A percentile compares a stretch with the other conserved stretches of the same genome.
phyloP scores from a whole-genome alignment of 1,139 yeast species.

The Debaryomycetaceae sp. region DNA sequence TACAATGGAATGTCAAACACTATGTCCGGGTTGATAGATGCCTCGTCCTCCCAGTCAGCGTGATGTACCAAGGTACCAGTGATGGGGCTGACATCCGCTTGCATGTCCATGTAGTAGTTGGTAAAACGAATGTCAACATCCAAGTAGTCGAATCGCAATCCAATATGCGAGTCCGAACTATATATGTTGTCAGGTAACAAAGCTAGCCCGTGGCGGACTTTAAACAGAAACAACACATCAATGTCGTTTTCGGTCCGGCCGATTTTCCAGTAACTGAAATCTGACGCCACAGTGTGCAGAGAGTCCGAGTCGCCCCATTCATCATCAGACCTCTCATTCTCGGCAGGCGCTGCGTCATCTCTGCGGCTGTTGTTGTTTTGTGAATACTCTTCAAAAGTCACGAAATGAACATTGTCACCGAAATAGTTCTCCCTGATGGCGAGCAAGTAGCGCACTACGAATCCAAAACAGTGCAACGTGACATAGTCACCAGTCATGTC shows the following conservation, averaged over 20 bases:
- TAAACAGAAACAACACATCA: slow-evolving; percentile 70
- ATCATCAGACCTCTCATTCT: slow-evolving; percentile 1
- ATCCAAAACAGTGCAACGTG: slow-evolving; percentile 73
- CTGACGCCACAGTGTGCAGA: slow-evolving; percentile 8
- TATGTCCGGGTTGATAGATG: slow-evolving; percentile 12
- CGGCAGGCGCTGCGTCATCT: slow-evolving; percentile 10
- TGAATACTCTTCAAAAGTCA: slow-evolving; percentile 78
- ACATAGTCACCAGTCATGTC: slow-evolving; percentile 64
- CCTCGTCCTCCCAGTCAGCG: slow-evolving; percentile 12
- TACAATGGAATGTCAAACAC: slow-evolving; percentile 27
- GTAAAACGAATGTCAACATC: slow-evolving; percentile 80
- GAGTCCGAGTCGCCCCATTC: slow-evolving; percentile 5
- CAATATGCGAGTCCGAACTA: slow-evolving; percentile 58
- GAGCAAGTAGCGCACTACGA: slow-evolving; percentile 68
- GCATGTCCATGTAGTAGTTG: slow-evolving; percentile 88
- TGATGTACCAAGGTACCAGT: slow-evolving; percentile 27
- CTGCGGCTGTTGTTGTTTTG: slow-evolving; percentile 2
- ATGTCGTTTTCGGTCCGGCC: slow-evolving; percentile 64
- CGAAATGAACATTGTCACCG: slow-evolving; percentile 80
- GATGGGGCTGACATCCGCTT: slow-evolving; percentile 52
- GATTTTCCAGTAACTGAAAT: slow-evolving; percentile 34
- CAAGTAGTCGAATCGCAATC: slow-evolving; percentile 59
- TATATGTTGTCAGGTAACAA: slow-evolving; percentile 72
- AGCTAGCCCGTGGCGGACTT: slow-evolving; percentile 64
- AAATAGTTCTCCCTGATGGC: slow-evolving; percentile 83